phyloP scores from a whole-genome alignment of 2,329 filamentous ascomycete species.

The Pseudopyrenochaeta lycopersici region DNA sequence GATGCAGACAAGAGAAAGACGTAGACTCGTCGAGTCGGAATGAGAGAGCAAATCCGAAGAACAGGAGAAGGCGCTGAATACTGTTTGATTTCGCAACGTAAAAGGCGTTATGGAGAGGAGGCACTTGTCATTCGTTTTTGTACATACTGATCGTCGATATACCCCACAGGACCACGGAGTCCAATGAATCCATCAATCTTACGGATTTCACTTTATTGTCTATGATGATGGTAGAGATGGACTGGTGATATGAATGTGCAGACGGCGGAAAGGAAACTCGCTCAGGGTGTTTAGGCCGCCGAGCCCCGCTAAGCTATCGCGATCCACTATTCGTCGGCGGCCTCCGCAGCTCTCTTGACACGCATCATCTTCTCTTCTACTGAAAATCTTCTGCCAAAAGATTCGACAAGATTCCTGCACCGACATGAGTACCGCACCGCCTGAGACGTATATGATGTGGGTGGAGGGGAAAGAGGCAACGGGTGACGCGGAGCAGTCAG shows the following conservation, averaged over 20 bases:
- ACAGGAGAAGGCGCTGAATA: neutral
- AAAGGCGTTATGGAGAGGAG: too few relatives aligned
- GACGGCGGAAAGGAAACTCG: too few relatives aligned
- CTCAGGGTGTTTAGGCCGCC: neutral
- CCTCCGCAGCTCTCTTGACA: slow-evolving; percentile 17
- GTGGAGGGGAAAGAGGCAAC: slow-evolving; percentile 52
- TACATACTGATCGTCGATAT: neutral
- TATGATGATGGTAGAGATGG: too few relatives aligned
- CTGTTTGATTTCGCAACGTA: too few relatives aligned
- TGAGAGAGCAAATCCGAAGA: neutral
- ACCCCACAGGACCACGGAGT: neutral
- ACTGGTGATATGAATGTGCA: too few relatives aligned
- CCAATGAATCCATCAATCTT: neutral
- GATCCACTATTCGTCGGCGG: slow-evolving; percentile 29
- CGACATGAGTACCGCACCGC: slow-evolving; percentile 14
- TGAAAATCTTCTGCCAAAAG: neutral
- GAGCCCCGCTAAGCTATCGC: slow-evolving; percentile 26
- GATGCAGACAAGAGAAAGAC: neutral
- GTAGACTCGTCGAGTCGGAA: neutral
- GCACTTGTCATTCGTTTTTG: neutral
- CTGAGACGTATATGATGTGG: slow-evolving; percentile 49
- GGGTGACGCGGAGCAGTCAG: slow-evolving; percentile 60
- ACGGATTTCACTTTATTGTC: neutral
- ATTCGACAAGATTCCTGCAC: neutral
- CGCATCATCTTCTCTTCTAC: slow-evolving; percentile 4